phyloP scores from a whole-genome alignment of 192 early-diverging fungal genomes.

The Cetraspora pellucida region DNA sequence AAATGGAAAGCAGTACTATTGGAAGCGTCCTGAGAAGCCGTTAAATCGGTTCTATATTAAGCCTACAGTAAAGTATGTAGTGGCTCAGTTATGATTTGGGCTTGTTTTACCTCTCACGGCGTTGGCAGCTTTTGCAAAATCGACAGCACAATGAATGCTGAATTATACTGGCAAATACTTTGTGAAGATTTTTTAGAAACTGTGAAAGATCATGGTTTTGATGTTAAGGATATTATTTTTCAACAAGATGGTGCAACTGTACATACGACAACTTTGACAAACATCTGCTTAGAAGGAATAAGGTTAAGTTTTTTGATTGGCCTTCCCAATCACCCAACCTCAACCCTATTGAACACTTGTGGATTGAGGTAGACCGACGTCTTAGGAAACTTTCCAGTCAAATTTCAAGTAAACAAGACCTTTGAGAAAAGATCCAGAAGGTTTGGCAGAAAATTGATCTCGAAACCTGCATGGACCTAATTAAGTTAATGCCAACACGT shows the following conservation, averaged over 20 bases:
- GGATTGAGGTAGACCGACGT: background rate
- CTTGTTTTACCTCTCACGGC: conserved; percentile 32
- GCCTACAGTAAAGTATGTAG: conserved; percentile 12
- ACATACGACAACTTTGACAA: background rate
- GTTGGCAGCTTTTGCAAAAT: conserved; percentile 28
- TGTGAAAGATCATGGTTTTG: conserved; percentile 30
- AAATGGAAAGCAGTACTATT: too few species aligned
- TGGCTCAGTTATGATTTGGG: conserved; percentile 16
- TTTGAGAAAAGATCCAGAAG: background rate
- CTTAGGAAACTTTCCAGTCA: background rate
- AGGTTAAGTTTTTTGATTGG: too few species aligned
- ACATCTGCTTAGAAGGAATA: too few species aligned
- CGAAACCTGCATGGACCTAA: too few species aligned
- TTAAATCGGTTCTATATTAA: conserved; percentile 15
- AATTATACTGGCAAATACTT: conserved; percentile 33
- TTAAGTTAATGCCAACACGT: too few species aligned
- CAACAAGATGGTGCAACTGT: conserved; percentile 38
- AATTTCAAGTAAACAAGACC: too few species aligned
- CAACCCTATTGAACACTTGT: background rate
- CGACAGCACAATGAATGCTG: conserved; percentile 29
- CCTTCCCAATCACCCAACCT: background rate
- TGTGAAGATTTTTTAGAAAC: conserved; percentile 26
- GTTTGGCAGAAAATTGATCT: too few species aligned
- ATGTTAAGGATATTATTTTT: conserved; percentile 32
- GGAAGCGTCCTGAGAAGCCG: too few species aligned